Percentiles rank a stretch among this genome's conserved stretches.
Evolutionary conservation across 163 green algal genomes (phyloP).

Genomic region (Smithsoniella earleae): DNA sequence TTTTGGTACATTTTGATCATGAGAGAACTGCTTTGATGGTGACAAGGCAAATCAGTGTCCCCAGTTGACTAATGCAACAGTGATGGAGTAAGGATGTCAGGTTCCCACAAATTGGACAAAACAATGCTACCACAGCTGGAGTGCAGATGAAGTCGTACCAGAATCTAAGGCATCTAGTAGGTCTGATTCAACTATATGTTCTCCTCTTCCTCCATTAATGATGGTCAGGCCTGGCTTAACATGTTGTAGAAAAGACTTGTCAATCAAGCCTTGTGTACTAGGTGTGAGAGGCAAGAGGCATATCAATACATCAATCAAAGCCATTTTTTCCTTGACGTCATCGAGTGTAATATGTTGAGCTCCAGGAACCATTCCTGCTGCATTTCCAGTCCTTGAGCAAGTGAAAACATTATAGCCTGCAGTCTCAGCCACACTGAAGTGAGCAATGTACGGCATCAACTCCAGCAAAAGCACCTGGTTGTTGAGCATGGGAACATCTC

Average conservation of each 20-base stretch:
- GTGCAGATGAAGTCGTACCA: slow-evolving; percentile 16
- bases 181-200: slow-evolving; percentile 49
- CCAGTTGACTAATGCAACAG: background rate
- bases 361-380: too few relatives aligned
- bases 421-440: too few relatives aligned
- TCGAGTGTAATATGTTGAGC: too few relatives aligned
- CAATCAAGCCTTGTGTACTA: slow-evolving; percentile 44
- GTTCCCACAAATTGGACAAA: background rate
- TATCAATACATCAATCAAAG: slow-evolving; percentile 42
- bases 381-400: too few relatives aligned
- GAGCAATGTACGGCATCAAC: too few relatives aligned
- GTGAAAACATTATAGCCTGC: too few relatives aligned
- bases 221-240: slow-evolving; percentile 39
- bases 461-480: too few relatives aligned
- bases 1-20: too few relatives aligned
- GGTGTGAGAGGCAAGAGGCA: slow-evolving; percentile 54
- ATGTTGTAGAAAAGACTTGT: slow-evolving; percentile 44
- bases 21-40: too few relatives aligned
- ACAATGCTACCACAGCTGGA: background rate
- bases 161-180: slow-evolving; percentile 45
- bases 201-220: slow-evolving; percentile 51
- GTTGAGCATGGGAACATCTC: too few relatives aligned
- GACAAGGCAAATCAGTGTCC: too few relatives aligned
- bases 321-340: slow-evolving; percentile 40
- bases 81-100: background rate